Percentiles rank a stretch among this genome's conserved stretches.
Conservation (phyloP, 352 stramenopile species). For the Plasmopara viticola region DNA sequence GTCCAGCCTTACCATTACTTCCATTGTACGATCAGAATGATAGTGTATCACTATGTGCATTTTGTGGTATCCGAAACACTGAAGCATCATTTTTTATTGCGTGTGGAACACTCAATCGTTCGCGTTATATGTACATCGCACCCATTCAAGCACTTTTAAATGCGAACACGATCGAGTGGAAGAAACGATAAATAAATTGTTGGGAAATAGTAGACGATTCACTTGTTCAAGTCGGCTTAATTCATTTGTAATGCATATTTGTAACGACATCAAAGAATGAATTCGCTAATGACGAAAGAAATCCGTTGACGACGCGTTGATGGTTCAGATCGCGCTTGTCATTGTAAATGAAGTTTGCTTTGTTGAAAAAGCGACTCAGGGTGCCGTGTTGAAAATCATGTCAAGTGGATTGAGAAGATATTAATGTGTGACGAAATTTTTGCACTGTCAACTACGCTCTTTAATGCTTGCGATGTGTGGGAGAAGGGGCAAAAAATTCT, state of each 20-base stretch:
- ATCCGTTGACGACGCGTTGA: conserved; percentile 56
- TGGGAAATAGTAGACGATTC: conserved; percentile 95
- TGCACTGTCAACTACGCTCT: too few relatives aligned
- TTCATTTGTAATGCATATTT: conserved; percentile 90
- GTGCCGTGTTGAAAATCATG: conserved; percentile 90
- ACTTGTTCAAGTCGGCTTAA: conserved; percentile 86
- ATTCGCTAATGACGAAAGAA: conserved; percentile 94
- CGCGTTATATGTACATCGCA: conserved; percentile 95
- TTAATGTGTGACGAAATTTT: too few relatives aligned
- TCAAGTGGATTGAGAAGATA: conserved; percentile 75
- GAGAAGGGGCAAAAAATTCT: conserved; percentile 84
- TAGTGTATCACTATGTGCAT: conserved; percentile 94
- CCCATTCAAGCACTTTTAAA: conserved; percentile 95
- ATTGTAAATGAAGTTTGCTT: conserved; percentile 98
- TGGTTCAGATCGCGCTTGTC: conserved; percentile 81
- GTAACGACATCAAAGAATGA: conserved; percentile 98
- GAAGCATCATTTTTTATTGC: conserved; percentile 6
- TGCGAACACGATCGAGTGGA: conserved; percentile 98
- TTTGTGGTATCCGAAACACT: conserved; percentile 96
- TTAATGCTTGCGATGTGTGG: conserved; percentile 96
- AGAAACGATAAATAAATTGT: conserved; percentile 84
- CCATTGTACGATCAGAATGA: conserved; percentile 94
- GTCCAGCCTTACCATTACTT: conserved; percentile 98
- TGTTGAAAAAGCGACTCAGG: conserved; percentile 90
- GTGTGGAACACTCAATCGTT: conserved; percentile 8